A percentile compares a stretch with the other conserved stretches of the same genome.
These are phyloP conservation scores for Cyclotella choctawhatcheeana DNA, from an alignment of 108 stramenopile species.

Conservation along the genomic window DNA sequence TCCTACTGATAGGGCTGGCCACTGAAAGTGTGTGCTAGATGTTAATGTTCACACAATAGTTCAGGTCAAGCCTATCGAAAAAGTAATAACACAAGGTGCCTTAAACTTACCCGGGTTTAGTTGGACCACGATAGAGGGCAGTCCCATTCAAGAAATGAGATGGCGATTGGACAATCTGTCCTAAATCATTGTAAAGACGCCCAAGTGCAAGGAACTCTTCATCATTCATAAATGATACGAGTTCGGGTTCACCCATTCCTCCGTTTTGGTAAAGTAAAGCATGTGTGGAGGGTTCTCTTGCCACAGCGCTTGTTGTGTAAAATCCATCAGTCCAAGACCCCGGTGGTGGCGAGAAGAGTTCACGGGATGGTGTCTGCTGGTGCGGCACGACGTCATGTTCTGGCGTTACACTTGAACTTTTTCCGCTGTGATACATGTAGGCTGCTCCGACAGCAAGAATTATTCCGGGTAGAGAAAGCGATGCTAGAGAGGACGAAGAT, in stretches of 20 bases:
- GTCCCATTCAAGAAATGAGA: slow-evolving; percentile 47
- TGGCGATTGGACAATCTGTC: slow-evolving; percentile 48
- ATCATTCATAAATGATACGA: slow-evolving; percentile 27
- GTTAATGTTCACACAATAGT: no score
- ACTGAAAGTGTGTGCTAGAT: slow-evolving; percentile 56
- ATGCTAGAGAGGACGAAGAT: background rate
- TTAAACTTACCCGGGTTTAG: no score
- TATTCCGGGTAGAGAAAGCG: background rate
- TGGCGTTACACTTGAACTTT: no score
- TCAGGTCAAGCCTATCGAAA: no score
- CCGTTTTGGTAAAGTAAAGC: slow-evolving; percentile 46
- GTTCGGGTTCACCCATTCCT: slow-evolving; percentile 34
- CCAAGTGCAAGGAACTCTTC: slow-evolving; percentile 40
- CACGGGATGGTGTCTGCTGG: background rate
- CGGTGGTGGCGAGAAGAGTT: slow-evolving; percentile 17
- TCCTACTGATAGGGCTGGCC: slow-evolving; percentile 57
- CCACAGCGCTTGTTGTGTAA: slow-evolving; percentile 35
- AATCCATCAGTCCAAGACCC: slow-evolving; percentile 45
- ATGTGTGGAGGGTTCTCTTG: slow-evolving; percentile 40
- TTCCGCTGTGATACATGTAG: background rate
- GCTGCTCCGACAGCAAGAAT: slow-evolving; percentile 3
- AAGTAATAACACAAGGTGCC: no score
- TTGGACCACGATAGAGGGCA: slow-evolving; percentile 47
- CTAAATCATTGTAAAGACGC: slow-evolving; percentile 48
- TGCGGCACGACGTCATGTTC: no score